Conservation (phyloP, 805 yeast species). For the Kazachstania bromeliacearum region DNA sequence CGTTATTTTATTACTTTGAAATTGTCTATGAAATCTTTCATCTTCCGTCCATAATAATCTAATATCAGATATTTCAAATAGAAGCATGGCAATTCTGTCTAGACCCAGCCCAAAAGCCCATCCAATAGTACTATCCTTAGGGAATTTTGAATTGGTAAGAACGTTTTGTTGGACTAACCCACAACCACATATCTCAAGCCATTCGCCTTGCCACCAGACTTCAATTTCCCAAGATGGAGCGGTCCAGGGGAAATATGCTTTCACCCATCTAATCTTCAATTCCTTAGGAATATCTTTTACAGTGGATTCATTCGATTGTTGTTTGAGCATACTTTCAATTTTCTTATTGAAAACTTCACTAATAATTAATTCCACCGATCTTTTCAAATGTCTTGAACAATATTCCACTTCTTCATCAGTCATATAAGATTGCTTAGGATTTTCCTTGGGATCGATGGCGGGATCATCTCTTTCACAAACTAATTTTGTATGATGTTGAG, state of each 20-base stretch:
- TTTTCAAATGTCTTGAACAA: slow-evolving; percentile 68
- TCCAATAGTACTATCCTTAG: slow-evolving; percentile 51
- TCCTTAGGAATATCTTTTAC: slow-evolving; percentile 45
- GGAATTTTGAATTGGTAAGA: slow-evolving; percentile 58
- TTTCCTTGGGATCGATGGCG: slow-evolving; percentile 41
- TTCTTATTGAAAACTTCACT: slow-evolving; percentile 61
- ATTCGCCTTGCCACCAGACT: slow-evolving; percentile 97
- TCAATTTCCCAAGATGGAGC: slow-evolving; percentile 97
- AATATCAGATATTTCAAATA: slow-evolving; percentile 93
- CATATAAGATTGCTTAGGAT: slow-evolving; percentile 80
- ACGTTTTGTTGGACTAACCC: slow-evolving; percentile 82
- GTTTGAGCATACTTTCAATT: slow-evolving; percentile 23
- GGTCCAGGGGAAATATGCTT: slow-evolving; percentile 96
- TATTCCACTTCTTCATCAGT: slow-evolving; percentile 57
- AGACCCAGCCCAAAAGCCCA: slow-evolving; percentile 98
- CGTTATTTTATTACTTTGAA: slow-evolving; percentile 50
- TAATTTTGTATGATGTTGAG: slow-evolving; percentile 18
- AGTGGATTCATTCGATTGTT: slow-evolving; percentile 15
- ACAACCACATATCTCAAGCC: slow-evolving; percentile 96
- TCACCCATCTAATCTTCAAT: slow-evolving; percentile 85
- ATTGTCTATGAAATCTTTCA: slow-evolving; percentile 67
- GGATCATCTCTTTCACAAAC: slow-evolving; percentile 71
- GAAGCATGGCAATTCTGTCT: slow-evolving; percentile 90
- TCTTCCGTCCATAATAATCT: slow-evolving; percentile 87
- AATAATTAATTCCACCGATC: slow-evolving; percentile 76